These are phyloP conservation scores for Salix purpurea DNA, from an alignment of 345 rosid genomes.

Conservation along the genomic window DNA sequence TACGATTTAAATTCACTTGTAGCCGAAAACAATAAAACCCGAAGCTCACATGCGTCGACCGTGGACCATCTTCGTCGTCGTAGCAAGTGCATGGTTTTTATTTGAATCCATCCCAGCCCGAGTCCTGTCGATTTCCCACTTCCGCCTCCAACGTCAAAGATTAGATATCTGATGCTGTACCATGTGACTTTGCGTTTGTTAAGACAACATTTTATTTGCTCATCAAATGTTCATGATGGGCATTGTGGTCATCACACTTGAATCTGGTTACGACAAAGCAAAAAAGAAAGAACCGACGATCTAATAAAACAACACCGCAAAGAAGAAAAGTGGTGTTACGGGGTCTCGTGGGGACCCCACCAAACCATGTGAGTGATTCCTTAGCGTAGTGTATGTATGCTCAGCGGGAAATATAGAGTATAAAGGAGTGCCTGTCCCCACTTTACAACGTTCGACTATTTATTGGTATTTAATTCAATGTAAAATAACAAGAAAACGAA, in stretches of 20 bases:
- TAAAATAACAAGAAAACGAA: neutral
- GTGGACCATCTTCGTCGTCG: neutral
- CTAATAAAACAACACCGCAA: neutral
- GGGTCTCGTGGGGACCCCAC: conserved; percentile 22
- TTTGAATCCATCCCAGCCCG: neutral
- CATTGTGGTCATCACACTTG: neutral
- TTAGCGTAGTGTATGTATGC: neutral
- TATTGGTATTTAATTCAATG: neutral
- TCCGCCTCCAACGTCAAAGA: too few species aligned
- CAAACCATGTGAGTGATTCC: conserved; percentile 9
- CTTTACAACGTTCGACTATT: conserved; percentile 46
- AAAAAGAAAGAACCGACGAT: neutral
- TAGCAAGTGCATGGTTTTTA: too few species aligned
- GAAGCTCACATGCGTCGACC: neutral
- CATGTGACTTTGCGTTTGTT: neutral
- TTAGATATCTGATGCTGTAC: neutral
- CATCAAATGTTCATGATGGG: neutral
- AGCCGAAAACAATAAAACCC: too few species aligned
- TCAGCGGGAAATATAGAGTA: conserved; percentile 23
- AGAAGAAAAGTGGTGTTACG: neutral
- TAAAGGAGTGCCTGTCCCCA: conserved; percentile 31
- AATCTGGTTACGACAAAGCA: neutral
- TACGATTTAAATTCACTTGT: too few species aligned
- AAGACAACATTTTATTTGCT: too few species aligned
- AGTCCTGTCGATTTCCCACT: too few species aligned